These are phyloP conservation scores for Corchorus capsularis DNA, from an alignment of 345 rosid genomes.

Conservation along the genomic window DNA sequence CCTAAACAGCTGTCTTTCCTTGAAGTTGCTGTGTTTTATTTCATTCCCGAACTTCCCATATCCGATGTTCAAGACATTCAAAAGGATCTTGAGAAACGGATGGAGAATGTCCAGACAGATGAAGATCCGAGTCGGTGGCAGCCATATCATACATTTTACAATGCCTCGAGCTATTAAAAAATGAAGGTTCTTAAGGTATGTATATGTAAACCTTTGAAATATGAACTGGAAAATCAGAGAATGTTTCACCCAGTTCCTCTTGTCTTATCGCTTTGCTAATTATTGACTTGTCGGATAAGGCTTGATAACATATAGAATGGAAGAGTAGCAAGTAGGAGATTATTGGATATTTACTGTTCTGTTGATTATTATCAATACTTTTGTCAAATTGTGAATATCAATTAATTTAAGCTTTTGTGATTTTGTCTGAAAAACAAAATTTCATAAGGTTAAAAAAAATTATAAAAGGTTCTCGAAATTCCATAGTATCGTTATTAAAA, in stretches of 20 bases:
- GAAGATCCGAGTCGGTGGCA: constrained; percentile 98
- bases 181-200: constrained; percentile 57
- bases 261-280: too few species aligned
- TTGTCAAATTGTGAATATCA: not conserved
- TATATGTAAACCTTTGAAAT: not conserved
- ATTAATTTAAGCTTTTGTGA: not conserved
- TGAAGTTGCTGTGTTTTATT: constrained; percentile 68
- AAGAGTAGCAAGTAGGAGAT: too few species aligned
- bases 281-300: too few species aligned
- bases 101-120: constrained; percentile 71
- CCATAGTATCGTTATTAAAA: too few species aligned
- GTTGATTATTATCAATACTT: too few species aligned
- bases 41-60: constrained; percentile 70
- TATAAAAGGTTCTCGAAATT: too few species aligned
- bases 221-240: too few species aligned
- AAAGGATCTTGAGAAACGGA: constrained; percentile 62
- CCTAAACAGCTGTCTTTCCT: constrained; percentile 82
- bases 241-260: too few species aligned
- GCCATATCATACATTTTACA: constrained; percentile 63
- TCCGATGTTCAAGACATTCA: constrained; percentile 63
- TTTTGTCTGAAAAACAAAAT: too few species aligned
- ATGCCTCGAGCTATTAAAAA: constrained; percentile 53
- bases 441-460: too few species aligned
- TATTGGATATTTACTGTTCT: too few species aligned
- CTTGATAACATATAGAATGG: too few species aligned